A percentile compares a stretch with the other conserved stretches of the same genome.
Evolutionary conservation across 2,329 filamentous ascomycete genomes (phyloP).

Genomic region (Ceratocystis cubensis): DNA sequence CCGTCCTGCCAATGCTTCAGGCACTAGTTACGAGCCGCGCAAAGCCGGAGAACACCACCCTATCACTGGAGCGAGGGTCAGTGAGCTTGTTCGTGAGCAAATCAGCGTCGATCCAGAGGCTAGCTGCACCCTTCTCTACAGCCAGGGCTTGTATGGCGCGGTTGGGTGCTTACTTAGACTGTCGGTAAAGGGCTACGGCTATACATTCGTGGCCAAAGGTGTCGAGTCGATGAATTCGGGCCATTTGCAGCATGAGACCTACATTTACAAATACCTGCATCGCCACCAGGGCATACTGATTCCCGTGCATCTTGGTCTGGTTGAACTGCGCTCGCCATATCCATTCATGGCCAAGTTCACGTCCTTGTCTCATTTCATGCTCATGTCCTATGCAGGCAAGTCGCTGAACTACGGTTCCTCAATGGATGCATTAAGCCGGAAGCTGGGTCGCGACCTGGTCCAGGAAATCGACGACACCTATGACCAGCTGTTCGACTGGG

Average conservation of each 20-base stretch:
- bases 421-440: background rate
- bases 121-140: background rate
- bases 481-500: background rate
- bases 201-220: background rate
- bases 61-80: background rate
- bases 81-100: background rate
- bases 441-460: background rate
- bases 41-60: background rate
- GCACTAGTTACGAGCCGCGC: background rate
- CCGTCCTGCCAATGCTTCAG: background rate
- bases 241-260: background rate
- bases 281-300: background rate
- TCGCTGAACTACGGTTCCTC: background rate
- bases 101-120: background rate
- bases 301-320: background rate
- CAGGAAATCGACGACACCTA: background rate
- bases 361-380: background rate
- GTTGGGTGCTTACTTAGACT: background rate
- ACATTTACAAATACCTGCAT: background rate
- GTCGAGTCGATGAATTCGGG: background rate
- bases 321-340: background rate
- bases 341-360: background rate
- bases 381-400: slow-evolving; percentile 27
- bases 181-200: background rate
- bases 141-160: background rate